Conservation (phyloP, 306 rosid genomes). For the Hippophae tibetana region DNA sequence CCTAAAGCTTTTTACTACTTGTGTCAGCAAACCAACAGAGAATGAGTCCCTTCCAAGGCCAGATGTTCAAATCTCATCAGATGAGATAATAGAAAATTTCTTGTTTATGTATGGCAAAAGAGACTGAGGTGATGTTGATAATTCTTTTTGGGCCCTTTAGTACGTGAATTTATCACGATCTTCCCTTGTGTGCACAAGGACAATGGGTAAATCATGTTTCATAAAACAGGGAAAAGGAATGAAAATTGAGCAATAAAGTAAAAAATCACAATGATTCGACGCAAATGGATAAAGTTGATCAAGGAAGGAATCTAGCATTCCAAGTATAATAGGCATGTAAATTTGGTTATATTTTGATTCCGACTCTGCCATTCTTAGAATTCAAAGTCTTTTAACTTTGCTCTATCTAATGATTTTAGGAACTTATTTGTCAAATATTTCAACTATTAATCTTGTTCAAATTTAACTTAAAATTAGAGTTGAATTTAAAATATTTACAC, state of each 20-base stretch:
- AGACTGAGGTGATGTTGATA: conserved; percentile 23
- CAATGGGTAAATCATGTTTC: not conserved
- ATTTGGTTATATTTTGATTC: too few relatives aligned
- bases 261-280: not conserved
- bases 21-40: conserved; percentile 26
- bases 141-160: conserved; percentile 6
- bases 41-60: conserved; percentile 35
- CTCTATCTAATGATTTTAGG: too few relatives aligned
- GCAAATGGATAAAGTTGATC: too few relatives aligned
- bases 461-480: too few relatives aligned
- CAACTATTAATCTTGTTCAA: too few relatives aligned
- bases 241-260: not conserved
- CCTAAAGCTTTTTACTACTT: conserved; percentile 27
- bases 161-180: not conserved
- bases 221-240: not conserved
- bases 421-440: too few relatives aligned
- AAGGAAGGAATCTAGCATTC: too few relatives aligned
- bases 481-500: too few relatives aligned
- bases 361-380: too few relatives aligned
- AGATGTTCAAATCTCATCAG: conserved; percentile 34
- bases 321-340: too few relatives aligned
- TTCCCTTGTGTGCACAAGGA: not conserved
- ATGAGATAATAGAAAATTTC: conserved; percentile 4
- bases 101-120: conserved; percentile 24
- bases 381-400: too few relatives aligned